Percentiles rank a stretch among this genome's conserved stretches.
These are phyloP conservation scores for Globisporangium viniferum DNA, from an alignment of 352 stramenopile species.

Conservation along the genomic window DNA sequence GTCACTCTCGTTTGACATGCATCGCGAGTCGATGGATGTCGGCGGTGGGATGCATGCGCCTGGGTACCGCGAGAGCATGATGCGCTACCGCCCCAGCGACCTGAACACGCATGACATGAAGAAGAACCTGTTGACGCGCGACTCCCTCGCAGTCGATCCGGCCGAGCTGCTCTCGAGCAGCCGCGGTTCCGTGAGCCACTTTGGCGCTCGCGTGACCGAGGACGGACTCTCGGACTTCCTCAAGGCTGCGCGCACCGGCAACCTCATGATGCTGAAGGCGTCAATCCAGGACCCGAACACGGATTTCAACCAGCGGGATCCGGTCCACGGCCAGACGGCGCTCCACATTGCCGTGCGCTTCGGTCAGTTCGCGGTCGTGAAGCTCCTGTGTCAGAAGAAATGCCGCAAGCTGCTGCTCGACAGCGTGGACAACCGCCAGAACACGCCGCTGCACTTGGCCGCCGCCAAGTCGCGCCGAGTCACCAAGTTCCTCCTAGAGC, in stretches of 20 bases:
- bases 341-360: slow-evolving; percentile 80
- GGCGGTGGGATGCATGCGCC: neutral
- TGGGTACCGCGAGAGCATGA: slow-evolving; percentile 61
- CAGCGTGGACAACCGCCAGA: slow-evolving; percentile 64
- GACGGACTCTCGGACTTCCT: slow-evolving; percentile 61
- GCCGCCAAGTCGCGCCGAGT: slow-evolving; percentile 79
- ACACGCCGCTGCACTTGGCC: slow-evolving; percentile 77
- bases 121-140: slow-evolving; percentile 41
- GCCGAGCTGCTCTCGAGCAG: slow-evolving; percentile 23
- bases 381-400: slow-evolving; percentile 68
- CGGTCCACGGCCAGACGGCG: slow-evolving; percentile 69
- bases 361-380: slow-evolving; percentile 70
- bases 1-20: slow-evolving; percentile 17
- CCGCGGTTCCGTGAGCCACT: slow-evolving; percentile 42
- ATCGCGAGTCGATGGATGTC: slow-evolving; percentile 13
- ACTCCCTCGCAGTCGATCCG: slow-evolving; percentile 43
- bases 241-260: slow-evolving; percentile 60
- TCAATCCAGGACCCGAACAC: slow-evolving; percentile 59
- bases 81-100: slow-evolving; percentile 68
- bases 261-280: slow-evolving; percentile 49
- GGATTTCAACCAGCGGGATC: slow-evolving; percentile 60
- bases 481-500: slow-evolving; percentile 79
- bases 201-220: slow-evolving; percentile 48
- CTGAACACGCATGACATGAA: slow-evolving; percentile 46
- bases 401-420: slow-evolving; percentile 58